Evolutionary conservation across 192 early-diverging fungal species (phyloP), one percentile per base, ranked within the genome.

Genomic region (Coemansia umbellata): DNA sequence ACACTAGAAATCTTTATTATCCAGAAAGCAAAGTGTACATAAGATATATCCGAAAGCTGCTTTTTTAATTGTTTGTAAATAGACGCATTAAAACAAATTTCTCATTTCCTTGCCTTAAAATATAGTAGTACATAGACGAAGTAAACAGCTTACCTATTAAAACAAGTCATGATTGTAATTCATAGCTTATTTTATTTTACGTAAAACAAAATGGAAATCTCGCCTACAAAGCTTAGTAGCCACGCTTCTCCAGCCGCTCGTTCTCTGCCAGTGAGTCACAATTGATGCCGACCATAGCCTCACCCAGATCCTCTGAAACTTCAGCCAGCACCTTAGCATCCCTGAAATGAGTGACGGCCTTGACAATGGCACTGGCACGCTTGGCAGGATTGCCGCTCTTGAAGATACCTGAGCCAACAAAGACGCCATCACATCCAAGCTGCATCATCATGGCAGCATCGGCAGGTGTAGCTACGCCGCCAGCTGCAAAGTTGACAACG

Each of bases 371-470:
- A 32, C 83, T 78, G 32, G 96, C 96, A 51, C 94, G 89, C 85
- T 92, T 94, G 57, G 86, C 90, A 3, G 96, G 93, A 69, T 97
- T 89, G 23, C 87, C 85, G 48, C 82, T 84, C 79, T 95, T 96
- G 82, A 99, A 99, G 79, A 99, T 94, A 47, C 94, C 94, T 21
- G 92, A 94, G 37, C 93, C 93, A 37, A 99, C 94, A 80, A 99
- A 95, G 55, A 91, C 94, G 80, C 96, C 96, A 77, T 96, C 93
- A 78, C 93, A 91, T 33, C 96, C 96, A 37, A 96, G 81, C 80
- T 97, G 93, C 94, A 99, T 99, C 94, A 99, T 96, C 58, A 99
- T 58, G 10, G 93, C 96, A 47, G 94, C 96, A 83, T 99, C 96
- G 21, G 94, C 94, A 22, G 96, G 96, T 30, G 96, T 99, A 15